Evolutionary conservation across 1,284 basidiomycete genomes (phyloP), one percentile per base, ranked within the genome.

Genomic region (Puccinia novopanici): DNA sequence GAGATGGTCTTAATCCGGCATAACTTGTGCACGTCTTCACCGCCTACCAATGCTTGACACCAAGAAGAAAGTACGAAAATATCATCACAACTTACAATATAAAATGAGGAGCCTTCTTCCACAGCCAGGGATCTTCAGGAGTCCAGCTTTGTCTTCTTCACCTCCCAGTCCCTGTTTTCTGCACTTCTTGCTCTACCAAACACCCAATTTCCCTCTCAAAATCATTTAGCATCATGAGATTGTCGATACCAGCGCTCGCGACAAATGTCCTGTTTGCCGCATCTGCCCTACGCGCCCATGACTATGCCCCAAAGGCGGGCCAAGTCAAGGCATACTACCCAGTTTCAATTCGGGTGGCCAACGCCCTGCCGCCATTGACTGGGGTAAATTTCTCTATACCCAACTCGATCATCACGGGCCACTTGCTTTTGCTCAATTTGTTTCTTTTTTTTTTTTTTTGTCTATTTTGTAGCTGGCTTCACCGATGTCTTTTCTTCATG

Each of bases 261-360:
- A 3, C 68, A 52, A 71, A 15, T 24, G 15, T 30, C 13, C 48
- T 71, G 15, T 22, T 71, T 17, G 24, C 27, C 68, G 17, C 68
- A 13, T 22, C 54, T 10, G 9, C 37, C 30, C 45, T 54, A 15
- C 48, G 45, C 30, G 24, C 17, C 45, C 45, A 27, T 17, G 27
- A 13, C 50, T 1, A 54, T 54, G n/a, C 68, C 27, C 9, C 34
- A 0, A 19, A 3, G 4, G 45, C 45, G 15, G 8, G 8, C 15
- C 45, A 45, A 61, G 67, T 80, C 22, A 80, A 57, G 70, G 79
- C 24, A 15, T 80, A 80, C 40, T 80, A 80, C 79, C 79, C 10
- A 50, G 27, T 13, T 80, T 75, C 70, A 61, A 80, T 24, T 27
- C 27, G 12, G 24, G 57, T 1, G 54, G n/a, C 0, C 71, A 75